Conservation (phyloP, 805 yeast species). For the Ogataea allantospora region DNA sequence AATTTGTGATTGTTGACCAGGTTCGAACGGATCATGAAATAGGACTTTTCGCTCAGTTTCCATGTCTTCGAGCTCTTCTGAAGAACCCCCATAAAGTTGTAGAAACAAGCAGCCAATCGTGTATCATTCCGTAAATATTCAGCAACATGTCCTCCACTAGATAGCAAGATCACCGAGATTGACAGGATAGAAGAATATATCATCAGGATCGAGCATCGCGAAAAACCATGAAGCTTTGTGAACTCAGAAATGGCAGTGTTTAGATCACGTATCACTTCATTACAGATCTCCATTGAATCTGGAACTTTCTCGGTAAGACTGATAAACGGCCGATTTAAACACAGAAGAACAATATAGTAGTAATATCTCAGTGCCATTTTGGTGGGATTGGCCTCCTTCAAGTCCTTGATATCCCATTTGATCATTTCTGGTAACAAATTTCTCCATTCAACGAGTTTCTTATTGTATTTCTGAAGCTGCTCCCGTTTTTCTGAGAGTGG, state of each 20-base stretch:
- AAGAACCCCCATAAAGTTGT: conserved; percentile 41
- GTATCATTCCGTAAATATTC: conserved; percentile 33
- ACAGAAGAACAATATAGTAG: conserved; percentile 56
- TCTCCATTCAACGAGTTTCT: conserved; percentile 47
- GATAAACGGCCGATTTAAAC: conserved; percentile 60
- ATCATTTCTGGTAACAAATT: conserved; percentile 46
- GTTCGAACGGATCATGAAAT: conserved; percentile 38
- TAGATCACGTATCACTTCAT: conserved; percentile 42
- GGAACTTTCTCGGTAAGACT: conserved; percentile 31
- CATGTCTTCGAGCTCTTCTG: conserved; percentile 44
- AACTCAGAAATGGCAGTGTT: conserved; percentile 39
- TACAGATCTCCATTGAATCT: conserved; percentile 29
- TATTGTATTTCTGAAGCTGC: conserved; percentile 41
- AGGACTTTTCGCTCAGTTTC: conserved; percentile 47
- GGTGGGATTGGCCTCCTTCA: conserved; percentile 50
- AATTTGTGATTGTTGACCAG: conserved; percentile 22
- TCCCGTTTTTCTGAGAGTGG: conserved; percentile 3
- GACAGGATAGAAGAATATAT: conserved; percentile 45
- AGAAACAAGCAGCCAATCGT: conserved; percentile 30
- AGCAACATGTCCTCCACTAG: conserved; percentile 18
- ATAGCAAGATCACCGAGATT: conserved; percentile 13
- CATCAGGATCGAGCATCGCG: conserved; percentile 44
- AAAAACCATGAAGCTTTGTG: conserved; percentile 38
- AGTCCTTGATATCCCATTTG: conserved; percentile 45
- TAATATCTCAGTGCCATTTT: conserved; percentile 51